Base-by-base conservation (phyloP, 2,329 filamentous ascomycete genomes). In the Sporothrix curviconia region DNA sequence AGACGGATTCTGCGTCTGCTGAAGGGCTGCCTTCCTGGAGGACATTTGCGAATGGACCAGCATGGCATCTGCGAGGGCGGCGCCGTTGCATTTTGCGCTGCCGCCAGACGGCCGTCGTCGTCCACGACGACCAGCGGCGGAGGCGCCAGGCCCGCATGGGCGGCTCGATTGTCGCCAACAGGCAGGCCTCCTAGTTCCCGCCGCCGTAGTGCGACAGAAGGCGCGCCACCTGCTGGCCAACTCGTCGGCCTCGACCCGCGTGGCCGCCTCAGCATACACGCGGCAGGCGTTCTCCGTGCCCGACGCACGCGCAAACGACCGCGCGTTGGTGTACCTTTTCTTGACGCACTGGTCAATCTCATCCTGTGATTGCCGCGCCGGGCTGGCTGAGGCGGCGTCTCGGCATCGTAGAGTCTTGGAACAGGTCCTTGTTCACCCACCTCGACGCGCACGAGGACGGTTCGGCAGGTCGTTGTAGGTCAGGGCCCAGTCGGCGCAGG, bases 391-490 rank as follows among this genome's bases (percentile, higher is more conserved):
- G 83, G 67, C 86, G 89, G 62, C 94, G 83, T n/a, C 78, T 99
- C 94, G 2, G 94, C 94, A 64, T 96, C 92, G 1, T n/a, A n/a
- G 90, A 92, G 0, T 92, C 90, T 72, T 89, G 84, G 81, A 96
- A 99, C 52, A 90, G 81, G 65, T 89, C 89, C 69, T 95, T 89
- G 75, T 96, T 85, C 53, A n/a, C 79, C 80, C 54, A 99, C 94
- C 69, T 95, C 87, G 61, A 97, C 91, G 60, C 92, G 89, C 58
- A 95, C 88, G n/a, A 99, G 85, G 30, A n/a, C 91, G 86, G 76
- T 96, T 97, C 54, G 94, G 94, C 14, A 97, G 84, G 71, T 99
- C 94, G 24, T 83, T 87, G 76, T 99, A 99, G 5, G 91, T 96
- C 63, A 84, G 83, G 61, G 92, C 85, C 94, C 94, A 99, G 70